Evolutionary conservation across 176 grass and related monocot species (phyloP).

Genomic region (Miscanthus lutarioriparius): DNA sequence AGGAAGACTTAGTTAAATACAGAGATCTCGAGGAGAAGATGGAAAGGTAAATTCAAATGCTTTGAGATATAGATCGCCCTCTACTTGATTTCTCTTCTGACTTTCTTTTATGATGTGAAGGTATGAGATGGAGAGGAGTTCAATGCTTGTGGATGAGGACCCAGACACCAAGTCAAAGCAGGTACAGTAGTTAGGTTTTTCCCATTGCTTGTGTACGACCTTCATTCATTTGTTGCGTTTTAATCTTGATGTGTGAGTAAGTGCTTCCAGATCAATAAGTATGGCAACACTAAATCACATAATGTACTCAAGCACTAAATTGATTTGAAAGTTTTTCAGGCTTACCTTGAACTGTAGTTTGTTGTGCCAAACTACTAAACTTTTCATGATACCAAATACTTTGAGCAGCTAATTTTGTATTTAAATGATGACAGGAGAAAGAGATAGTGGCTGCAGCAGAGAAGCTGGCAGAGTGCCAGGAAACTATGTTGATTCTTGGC

Average conservation of each 20-base stretch:
- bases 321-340: background rate
- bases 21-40: constrained; percentile 83
- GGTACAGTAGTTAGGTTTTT: constrained; percentile 41
- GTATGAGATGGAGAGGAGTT: constrained; percentile 61
- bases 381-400: constrained; percentile 22
- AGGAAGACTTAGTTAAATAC: constrained; percentile 71
- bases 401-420: background rate
- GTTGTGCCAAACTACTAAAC: background rate
- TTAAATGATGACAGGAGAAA: constrained; percentile 61
- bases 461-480: constrained; percentile 95
- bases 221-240: background rate
- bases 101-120: constrained; percentile 45
- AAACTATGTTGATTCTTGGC: constrained; percentile 90
- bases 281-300: background rate
- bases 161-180: constrained; percentile 69
- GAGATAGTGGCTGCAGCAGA: constrained; percentile 90
- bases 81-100: constrained; percentile 37
- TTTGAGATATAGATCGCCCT: background rate
- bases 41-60: constrained; percentile 62
- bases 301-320: constrained; percentile 1
- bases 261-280: constrained; percentile 9
- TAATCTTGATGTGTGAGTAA: constrained; percentile 3
- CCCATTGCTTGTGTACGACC: background rate
- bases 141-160: constrained; percentile 53
- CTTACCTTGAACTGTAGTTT: constrained; percentile 12